Evolutionary conservation across 1,284 basidiomycete genomes (phyloP), one percentile per base, ranked within the genome.

Genomic region (Ceratobasidium sp.): DNA sequence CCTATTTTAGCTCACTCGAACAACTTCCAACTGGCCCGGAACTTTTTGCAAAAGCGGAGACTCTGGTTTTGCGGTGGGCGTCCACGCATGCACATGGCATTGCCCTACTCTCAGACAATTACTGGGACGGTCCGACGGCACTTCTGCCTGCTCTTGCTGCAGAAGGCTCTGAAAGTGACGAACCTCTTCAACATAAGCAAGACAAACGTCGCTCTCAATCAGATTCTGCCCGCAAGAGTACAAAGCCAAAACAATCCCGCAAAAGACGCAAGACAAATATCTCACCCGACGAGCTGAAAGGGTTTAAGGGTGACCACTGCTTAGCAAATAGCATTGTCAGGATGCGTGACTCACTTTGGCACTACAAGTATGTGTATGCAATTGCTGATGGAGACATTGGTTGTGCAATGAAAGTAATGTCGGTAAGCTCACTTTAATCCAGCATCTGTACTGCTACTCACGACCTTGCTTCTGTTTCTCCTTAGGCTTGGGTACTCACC

Each of bases 311-410:
- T 23, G 52, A 3, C 46, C 50, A n/a, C 17, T 67, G 65, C 23
- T 46, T 67, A 10, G 65, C 65, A 50, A 67, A 67, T 28, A 50
- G 65, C 6, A 67, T 67, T 46, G 20, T 67, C 3, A 44, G 65
- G 15, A 26, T 67, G 23, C 65, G 65, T 2, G 65, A 67, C 23
- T 9, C 26, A 12, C 52, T n/a, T 1, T 13, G 50, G 46, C 46
- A 50, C 13, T 28, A 5, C n/a, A 26, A 67, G 65, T 67, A 6
- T 15, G 13, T 23, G 3, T 67, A 20, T 3, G 65, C 46, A 2
- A 20, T 67, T 1, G 65, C 65, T 3, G 65, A 67, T 28, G 65
- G 65, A 67, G 65, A 67, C 44, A 67, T 67, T 67, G 65, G 65
- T 17, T n/a, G 65, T 1, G 65, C 23, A 23, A 67, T 67, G 65